Percentiles rank a stretch among this genome's conserved stretches.
Conservation (phyloP, 2,329 filamentous ascomycete species). For the Paramyrothecium sp. region DNA sequence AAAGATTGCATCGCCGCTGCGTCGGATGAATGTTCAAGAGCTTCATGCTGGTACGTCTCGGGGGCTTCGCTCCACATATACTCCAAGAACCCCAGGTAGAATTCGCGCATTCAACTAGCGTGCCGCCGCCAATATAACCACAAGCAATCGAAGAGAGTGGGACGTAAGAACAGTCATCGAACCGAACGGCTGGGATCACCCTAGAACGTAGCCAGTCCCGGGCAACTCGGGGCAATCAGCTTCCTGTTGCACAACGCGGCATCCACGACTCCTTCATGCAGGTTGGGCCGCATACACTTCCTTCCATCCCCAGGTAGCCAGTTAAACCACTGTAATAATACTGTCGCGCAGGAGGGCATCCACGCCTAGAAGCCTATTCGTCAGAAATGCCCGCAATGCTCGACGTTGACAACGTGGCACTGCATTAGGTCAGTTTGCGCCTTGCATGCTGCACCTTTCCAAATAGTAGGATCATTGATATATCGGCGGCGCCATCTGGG, state of each 20-base stretch:
- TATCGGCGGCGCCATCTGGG: too few species aligned
- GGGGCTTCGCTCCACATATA: too few species aligned
- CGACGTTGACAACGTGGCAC: conserved; percentile 3
- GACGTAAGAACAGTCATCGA: not conserved
- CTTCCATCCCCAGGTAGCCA: not conserved
- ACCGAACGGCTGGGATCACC: not conserved
- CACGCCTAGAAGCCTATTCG: not conserved
- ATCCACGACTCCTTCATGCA: not conserved
- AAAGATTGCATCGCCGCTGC: too few species aligned
- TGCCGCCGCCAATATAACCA: not conserved
- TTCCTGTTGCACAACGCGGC: not conserved
- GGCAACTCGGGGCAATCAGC: not conserved
- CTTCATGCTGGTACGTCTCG: too few species aligned
- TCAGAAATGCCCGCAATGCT: not conserved
- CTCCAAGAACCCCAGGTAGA: not conserved
- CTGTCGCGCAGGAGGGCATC: not conserved
- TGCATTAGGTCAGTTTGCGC: not conserved
- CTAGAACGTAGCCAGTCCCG: not conserved
- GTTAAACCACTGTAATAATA: not conserved
- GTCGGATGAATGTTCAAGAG: too few species aligned
- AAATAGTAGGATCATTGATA: not conserved
- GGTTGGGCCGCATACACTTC: not conserved
- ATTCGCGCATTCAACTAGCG: not conserved
- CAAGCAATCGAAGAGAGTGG: not conserved
- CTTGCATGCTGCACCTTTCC: not conserved